Evolutionary conservation across 305 asterid species (phyloP).

Genomic region (Fraxinus greggii): DNA sequence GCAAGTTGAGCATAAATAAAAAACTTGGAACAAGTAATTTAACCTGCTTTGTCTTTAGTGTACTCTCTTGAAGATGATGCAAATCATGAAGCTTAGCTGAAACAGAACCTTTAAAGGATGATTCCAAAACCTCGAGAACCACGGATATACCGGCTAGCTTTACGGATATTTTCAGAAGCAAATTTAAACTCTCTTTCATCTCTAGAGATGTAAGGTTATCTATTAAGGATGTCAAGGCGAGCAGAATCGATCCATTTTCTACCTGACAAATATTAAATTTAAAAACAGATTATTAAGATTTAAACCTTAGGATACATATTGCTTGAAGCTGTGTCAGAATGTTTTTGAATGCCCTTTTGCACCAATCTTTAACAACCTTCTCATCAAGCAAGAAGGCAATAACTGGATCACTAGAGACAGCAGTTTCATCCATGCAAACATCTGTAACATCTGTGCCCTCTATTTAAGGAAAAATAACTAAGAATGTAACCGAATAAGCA

Average conservation of each 20-base stretch:
- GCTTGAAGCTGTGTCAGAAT: conserved; percentile 52
- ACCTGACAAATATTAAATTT: background rate
- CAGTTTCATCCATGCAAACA: conserved; percentile 98
- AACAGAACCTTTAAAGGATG: conserved; percentile 73
- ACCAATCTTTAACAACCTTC: conserved; percentile 97
- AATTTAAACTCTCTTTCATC: conserved; percentile 46
- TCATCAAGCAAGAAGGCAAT: conserved; percentile 91
- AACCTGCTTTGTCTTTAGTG: conserved; percentile 90
- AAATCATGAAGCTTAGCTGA: conserved; percentile 75
- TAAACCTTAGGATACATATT: conserved; percentile 72
- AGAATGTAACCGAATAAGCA: conserved; percentile 10
- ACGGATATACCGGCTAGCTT: conserved; percentile 66
- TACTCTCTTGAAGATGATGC: conserved; percentile 72
- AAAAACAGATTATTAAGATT: conserved; percentile 1
- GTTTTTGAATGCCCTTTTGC: conserved; percentile 66
- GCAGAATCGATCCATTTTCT: conserved; percentile 13
- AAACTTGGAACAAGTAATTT: conserved; percentile 25
- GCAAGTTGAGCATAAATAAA: background rate
- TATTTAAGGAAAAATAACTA: conserved; percentile 52
- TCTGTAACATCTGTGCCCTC: conserved; percentile 71
- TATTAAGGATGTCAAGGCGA: conserved; percentile 58
- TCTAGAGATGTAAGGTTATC: conserved; percentile 53
- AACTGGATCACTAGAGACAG: conserved; percentile 94
- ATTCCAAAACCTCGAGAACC: conserved; percentile 84
- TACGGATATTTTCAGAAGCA: conserved; percentile 66